Conservation (phyloP, 2,329 filamentous ascomycete genomes). For the Seiridium cupressi region DNA sequence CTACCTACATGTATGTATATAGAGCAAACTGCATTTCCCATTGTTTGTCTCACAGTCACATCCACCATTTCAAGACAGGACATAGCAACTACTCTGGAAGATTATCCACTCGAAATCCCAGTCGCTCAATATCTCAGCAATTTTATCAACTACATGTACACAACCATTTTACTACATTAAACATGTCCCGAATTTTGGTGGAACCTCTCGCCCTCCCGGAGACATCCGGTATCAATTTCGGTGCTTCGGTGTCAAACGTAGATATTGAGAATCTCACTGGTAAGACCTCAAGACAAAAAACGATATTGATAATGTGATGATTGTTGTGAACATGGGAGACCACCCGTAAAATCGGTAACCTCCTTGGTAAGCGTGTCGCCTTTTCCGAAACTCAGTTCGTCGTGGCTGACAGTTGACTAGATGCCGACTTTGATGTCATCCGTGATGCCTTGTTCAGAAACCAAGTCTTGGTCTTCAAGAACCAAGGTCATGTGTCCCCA, state of each 20-base stretch:
- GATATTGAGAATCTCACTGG: slow-evolving; percentile 62
- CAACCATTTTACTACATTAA: background rate
- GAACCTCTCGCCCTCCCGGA: slow-evolving; percentile 34
- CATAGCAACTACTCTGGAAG: background rate
- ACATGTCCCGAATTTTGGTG: slow-evolving; percentile 26
- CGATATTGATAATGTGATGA: slow-evolving; percentile 14
- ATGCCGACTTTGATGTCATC: slow-evolving; percentile 64
- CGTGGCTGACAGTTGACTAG: slow-evolving; percentile 33
- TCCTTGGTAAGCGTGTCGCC: slow-evolving; percentile 43
- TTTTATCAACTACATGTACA: background rate
- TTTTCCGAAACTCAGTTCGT: background rate
- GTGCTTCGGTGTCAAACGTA: slow-evolving; percentile 55
- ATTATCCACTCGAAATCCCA: background rate
- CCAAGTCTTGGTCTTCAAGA: slow-evolving; percentile 70
- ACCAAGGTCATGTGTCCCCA: slow-evolving; percentile 62
- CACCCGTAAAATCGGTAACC: slow-evolving; percentile 59
- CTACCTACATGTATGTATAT: no score
- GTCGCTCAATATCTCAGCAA: background rate
- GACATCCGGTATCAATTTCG: slow-evolving; percentile 53
- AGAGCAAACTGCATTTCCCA: no score
- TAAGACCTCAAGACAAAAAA: slow-evolving; percentile 34
- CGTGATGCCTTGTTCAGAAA: slow-evolving; percentile 64
- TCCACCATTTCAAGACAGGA: background rate
- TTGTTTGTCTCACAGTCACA: no score
- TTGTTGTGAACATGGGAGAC: slow-evolving; percentile 1